Evolutionary conservation across 441 rosid genomes (phyloP), one percentile per base, ranked within the genome.

Genomic region (Erysimum pusillum): DNA sequence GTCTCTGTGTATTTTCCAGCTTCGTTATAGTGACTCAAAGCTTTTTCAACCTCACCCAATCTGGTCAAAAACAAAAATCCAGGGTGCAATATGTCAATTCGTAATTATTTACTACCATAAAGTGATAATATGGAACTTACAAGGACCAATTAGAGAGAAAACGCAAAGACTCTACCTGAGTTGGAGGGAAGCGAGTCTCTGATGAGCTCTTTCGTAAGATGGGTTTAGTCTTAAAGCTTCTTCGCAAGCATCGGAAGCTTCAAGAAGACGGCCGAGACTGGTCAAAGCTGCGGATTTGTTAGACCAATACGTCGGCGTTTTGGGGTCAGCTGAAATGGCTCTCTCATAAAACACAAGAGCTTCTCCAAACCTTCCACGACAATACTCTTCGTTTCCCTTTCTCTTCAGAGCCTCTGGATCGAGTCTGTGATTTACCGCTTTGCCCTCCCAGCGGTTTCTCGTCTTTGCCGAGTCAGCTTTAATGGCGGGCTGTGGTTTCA

Each of bases 261-360:
- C 97, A 13, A 75, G 35, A 42, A 86, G 80, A 17, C 90, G 89
- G 74, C 95, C 97, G 38, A 91, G 84, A 48, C 91, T 88, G 6
- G 85, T 85, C 91, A 91, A 76, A 74, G 97, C 95, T 15, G 96
- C 97, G 13, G 94, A 81, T 82, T 81, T 91, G 63, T 92, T 94
- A 76, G 92, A 79, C 73, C 92, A 76, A 79, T 90, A 94, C 32
- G 86, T 83, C 25, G 95, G 87, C 80, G 87, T 87, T 18, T 81
- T 83, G 2, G 90, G 81, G 71, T 92, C 86, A 14, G 87, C 83
- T 51, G 84, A 80, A 51, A 94, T 86, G 7, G 98, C 96, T 56
- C 86, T 79, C 69, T 94, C 96, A 68, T 94, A 94, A 12, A 87
- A 80, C 48, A 65, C 80, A 69, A 94, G 83, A 25, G 97, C 97